These are phyloP conservation scores for Gynandropsis gynandra DNA, from an alignment of 345 rosid species.

Conservation along the genomic window DNA sequence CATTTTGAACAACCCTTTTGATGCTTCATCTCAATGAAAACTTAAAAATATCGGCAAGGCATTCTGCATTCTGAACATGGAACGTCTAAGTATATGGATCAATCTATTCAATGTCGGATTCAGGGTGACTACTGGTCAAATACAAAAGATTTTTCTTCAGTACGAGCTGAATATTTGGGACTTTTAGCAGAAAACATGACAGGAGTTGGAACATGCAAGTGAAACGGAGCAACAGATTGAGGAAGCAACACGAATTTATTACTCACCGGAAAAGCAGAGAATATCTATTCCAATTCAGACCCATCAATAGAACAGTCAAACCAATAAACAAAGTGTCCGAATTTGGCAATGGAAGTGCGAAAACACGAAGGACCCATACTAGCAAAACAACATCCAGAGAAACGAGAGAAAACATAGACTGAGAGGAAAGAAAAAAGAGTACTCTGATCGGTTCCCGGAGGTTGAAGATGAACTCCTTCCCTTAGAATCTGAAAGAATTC, in stretches of 20 bases:
- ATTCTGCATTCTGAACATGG: not conserved
- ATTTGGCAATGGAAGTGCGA: conserved; percentile 12
- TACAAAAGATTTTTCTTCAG: not conserved
- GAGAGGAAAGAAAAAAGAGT: conserved; percentile 18
- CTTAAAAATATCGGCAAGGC: no score
- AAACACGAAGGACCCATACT: not conserved
- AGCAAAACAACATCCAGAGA: conserved; percentile 7
- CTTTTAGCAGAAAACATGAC: conserved; percentile 16
- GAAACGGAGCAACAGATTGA: conserved; percentile 9
- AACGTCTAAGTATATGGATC: not conserved
- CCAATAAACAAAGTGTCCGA: conserved; percentile 14
- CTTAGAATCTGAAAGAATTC: conserved; percentile 45
- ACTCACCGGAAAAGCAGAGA: not conserved
- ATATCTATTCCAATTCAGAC: not conserved
- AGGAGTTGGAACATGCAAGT: conserved; percentile 36
- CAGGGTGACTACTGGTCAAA: conserved; percentile 1
- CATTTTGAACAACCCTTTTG: not conserved
- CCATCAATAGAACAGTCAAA: conserved; percentile 14
- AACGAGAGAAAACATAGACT: conserved; percentile 11
- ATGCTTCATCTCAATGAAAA: not conserved
- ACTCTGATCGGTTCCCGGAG: conserved; percentile 66
- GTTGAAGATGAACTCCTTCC: conserved; percentile 44
- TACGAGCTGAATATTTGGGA: not conserved
- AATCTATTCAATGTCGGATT: not conserved
- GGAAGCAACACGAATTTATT: conserved; percentile 4